Evolutionary conservation across 805 yeast species (phyloP), one percentile per base, ranked within the genome.

Genomic region (Starmerella vaccinii): DNA sequence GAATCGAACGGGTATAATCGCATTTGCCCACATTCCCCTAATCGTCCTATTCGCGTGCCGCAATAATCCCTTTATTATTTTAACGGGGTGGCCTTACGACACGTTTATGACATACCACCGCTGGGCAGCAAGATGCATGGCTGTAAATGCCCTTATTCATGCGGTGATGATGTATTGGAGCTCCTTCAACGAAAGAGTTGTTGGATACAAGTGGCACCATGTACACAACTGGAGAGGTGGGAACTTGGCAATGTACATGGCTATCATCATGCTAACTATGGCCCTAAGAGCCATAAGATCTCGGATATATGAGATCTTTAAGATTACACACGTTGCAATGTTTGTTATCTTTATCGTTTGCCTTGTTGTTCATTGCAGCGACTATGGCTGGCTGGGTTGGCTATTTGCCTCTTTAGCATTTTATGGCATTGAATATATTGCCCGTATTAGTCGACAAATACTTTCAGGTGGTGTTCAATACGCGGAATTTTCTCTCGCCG

Each of bases 391-490:
- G 73, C 71, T 72, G 57, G 74, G 71, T 48, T 78, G 75, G 70
- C 57, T 76, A 9, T 78, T 75, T 50, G 72, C 77, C 3, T 62
- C 81, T 4, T 71, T 78, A 50, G 79, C 76, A 0, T 68, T 86
- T 16, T 87, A 95, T 89, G 72, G 69, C 1, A 68, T 76, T 54
- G 94, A 87, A 61, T 71, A 88, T 54, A 47, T 78, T 0, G 58
- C 75, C 15, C 73, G 95, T 56, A 49, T 80, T 8, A 67, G 72
- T 0, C 71, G 84, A 49, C 64, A 84, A 2, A 54, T 74, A 13
- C 60, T 68, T 29, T 81, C 82, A 54, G 95, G 95, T 6, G 59
- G 68, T 3, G 51, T 53, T 16, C 64, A 66, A 37, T 48, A 55
- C 13, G 68, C 68, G 3, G 54, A 54, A 19, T 53, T 61, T 26